Evolutionary conservation across 78 protist genomes (phyloP).

Genomic region (Dictyostelium capitatum): DNA sequence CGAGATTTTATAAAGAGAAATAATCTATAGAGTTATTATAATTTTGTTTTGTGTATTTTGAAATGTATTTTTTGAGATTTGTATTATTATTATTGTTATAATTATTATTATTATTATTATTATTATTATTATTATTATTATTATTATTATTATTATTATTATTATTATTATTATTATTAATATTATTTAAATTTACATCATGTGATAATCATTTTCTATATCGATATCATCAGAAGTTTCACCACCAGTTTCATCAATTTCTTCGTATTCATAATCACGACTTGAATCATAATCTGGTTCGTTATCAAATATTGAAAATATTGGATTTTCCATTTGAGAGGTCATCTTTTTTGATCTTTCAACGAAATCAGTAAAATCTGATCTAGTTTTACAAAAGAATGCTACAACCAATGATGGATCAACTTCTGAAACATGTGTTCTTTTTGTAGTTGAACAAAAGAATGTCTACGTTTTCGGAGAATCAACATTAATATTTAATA

Average conservation of each 20-base stretch:
- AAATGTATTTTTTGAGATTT: too few species aligned
- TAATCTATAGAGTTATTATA: too few species aligned
- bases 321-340: conserved; percentile 58
- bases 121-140: too few species aligned
- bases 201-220: conserved; percentile 11
- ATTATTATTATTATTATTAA: too few species aligned
- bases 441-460: conserved; percentile 80
- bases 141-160: too few species aligned
- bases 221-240: conserved; percentile 24
- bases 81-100: too few species aligned
- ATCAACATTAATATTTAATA: not conserved
- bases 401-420: conserved; percentile 87
- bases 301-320: conserved; percentile 36
- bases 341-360: conserved; percentile 64
- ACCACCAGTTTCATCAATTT: conserved; percentile 8
- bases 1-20: too few species aligned
- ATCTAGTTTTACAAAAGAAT: conserved; percentile 75
- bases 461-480: conserved; percentile 40
- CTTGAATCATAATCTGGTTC: conserved; percentile 49
- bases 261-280: not conserved
- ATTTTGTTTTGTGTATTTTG: too few species aligned
- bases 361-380: conserved; percentile 69
- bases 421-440: conserved; percentile 79
- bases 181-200: conserved; percentile 2
- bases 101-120: too few species aligned